These are phyloP conservation scores for Fusarium sp. DNA, from an alignment of 2,329 filamentous ascomycete genomes.

Conservation along the genomic window DNA sequence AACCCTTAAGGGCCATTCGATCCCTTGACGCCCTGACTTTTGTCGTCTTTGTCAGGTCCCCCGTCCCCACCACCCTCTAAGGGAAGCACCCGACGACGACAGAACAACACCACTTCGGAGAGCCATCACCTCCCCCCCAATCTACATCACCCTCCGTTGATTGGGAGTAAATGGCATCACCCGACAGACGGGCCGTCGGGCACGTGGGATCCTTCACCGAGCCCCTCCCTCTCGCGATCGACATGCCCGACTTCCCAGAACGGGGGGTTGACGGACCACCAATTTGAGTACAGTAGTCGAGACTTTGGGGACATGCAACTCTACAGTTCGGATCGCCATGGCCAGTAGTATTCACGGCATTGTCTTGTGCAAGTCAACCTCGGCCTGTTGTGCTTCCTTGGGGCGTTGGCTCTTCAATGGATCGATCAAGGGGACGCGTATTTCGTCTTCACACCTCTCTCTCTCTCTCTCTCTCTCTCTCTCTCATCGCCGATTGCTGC, in stretches of 20 bases:
- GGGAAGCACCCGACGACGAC: conserved; percentile 2
- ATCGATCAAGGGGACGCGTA: not conserved
- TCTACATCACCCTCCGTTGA: conserved; percentile 17
- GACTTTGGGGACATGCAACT: conserved; percentile 18
- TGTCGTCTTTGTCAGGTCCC: not conserved
- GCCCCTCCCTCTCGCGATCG: conserved; percentile 34
- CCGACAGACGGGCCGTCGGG: conserved; percentile 34
- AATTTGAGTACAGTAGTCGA: conserved; percentile 18
- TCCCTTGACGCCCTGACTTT: conserved; percentile 2
- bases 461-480: not conserved
- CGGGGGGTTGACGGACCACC: conserved; percentile 19
- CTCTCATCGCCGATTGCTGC: conserved; percentile 3
- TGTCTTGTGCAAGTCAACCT: conserved; percentile 6
- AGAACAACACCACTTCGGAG: conserved; percentile 22
- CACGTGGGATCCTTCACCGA: conserved; percentile 38
- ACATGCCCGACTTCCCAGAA: conserved; percentile 23
- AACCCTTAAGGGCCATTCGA: conserved; percentile 16
- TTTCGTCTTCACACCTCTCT: not conserved
- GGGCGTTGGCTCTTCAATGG: not conserved
- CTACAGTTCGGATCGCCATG: not conserved
- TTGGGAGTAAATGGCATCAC: conserved; percentile 31
- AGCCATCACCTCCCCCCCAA: conserved; percentile 8
- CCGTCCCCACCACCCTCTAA: not conserved
- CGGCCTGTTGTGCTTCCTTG: conserved; percentile 10
- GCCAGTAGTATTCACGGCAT: not conserved